Conservation (phyloP, 2,329 filamentous ascomycete species). For the Epichloe bromicola region DNA sequence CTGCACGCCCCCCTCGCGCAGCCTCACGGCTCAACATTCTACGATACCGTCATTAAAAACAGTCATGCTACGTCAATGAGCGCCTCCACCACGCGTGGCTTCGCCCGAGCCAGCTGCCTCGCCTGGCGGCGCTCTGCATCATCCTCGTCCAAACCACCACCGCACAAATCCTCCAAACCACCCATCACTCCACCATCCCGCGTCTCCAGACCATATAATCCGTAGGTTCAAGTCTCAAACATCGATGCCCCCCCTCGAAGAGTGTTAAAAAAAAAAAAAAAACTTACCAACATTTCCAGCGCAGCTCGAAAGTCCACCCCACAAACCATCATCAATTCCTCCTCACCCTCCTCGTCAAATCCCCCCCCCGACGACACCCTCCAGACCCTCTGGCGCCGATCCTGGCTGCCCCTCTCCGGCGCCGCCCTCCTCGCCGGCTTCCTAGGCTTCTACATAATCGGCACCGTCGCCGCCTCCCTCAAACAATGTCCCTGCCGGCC, state of each 20-base stretch:
- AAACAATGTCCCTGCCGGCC: conserved; percentile 12
- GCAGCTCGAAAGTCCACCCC: not conserved
- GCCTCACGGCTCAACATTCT: no score
- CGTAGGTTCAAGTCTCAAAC: conserved; percentile 12
- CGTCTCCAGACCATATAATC: conserved; percentile 17
- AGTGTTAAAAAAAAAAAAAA: not conserved
- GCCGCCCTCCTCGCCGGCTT: conserved; percentile 31
- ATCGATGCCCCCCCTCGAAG: not conserved
- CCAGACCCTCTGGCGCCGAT: conserved; percentile 23
- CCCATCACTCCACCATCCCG: conserved; percentile 10
- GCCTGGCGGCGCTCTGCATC: conserved; percentile 20
- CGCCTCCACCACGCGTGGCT: conserved; percentile 14
- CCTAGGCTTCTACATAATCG: conserved; percentile 34
- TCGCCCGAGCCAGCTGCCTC: conserved; percentile 9
- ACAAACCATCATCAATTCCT: not conserved
- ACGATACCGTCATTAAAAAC: not conserved
- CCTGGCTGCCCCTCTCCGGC: conserved; percentile 32
- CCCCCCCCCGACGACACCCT: conserved; percentile 20
- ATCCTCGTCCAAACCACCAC: conserved; percentile 12
- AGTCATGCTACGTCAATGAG: conserved; percentile 16
- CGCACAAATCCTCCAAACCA: conserved; percentile 10
- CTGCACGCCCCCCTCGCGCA: no score
- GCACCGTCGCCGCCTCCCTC: conserved; percentile 24
- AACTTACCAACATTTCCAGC: not conserved
- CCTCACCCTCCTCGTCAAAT: conserved; percentile 11